Evolutionary conservation across 805 yeast species (phyloP).

Genomic region (Lipomyces starkeyi): DNA sequence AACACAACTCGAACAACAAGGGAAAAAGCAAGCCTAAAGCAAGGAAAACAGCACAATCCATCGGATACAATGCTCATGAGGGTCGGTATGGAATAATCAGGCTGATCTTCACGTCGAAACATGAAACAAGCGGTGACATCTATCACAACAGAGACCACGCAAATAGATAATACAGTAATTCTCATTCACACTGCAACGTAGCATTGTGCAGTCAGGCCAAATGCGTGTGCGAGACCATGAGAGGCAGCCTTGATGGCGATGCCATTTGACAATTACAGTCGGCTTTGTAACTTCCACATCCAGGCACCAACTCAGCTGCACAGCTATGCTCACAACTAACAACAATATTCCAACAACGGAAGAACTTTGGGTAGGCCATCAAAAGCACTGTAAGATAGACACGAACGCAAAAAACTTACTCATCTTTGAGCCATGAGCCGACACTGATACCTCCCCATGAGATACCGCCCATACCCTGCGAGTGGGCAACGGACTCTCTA

Average conservation of each 20-base stretch:
- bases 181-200: background rate
- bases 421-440: conserved; percentile 96
- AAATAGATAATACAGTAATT: background rate
- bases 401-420: conserved; percentile 46
- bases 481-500: conserved; percentile 91
- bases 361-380: background rate
- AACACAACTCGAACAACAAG: background rate
- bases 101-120: background rate
- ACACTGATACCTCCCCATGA: conserved; percentile 96
- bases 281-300: background rate
- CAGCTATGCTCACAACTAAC: background rate
- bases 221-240: background rate
- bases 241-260: background rate
- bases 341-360: background rate
- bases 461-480: conserved; percentile 97
- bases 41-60: background rate
- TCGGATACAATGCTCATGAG: background rate
- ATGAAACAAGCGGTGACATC: background rate
- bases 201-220: background rate
- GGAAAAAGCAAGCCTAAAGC: background rate
- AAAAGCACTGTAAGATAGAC: background rate
- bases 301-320: background rate
- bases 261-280: background rate
- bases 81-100: background rate
- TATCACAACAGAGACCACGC: background rate